phyloP scores from a whole-genome alignment of 306 rosid genomes.

The Cucumis hystrix region DNA sequence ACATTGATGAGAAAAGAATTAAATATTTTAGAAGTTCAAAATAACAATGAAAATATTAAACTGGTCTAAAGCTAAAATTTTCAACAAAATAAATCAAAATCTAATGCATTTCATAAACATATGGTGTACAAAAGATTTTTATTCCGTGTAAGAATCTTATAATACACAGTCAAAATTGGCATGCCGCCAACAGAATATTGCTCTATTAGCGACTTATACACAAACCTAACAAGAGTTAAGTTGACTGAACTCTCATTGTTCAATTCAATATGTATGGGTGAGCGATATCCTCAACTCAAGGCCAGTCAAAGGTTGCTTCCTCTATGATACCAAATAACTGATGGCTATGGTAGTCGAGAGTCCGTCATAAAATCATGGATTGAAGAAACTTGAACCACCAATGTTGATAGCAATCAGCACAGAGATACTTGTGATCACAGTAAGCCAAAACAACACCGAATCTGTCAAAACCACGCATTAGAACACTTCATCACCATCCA shows the following conservation, averaged over 20 bases:
- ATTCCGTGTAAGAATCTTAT: background rate
- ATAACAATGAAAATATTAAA: no score
- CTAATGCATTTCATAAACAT: no score
- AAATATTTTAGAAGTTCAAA: no score
- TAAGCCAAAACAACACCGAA: conserved; percentile 63
- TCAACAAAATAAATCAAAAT: no score
- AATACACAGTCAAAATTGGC: conserved; percentile 8
- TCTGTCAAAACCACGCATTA: conserved; percentile 24
- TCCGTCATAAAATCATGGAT: conserved; percentile 34
- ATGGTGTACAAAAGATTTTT: no score
- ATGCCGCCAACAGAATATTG: conserved; percentile 3
- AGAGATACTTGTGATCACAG: conserved; percentile 59
- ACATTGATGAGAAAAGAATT: no score
- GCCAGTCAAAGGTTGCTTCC: background rate
- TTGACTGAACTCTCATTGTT: background rate
- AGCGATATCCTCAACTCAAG: background rate
- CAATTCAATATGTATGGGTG: background rate
- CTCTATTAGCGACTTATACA: background rate
- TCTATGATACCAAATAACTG: background rate
- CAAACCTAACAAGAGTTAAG: background rate
- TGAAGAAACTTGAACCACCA: conserved; percentile 80
- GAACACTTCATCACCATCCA: background rate
- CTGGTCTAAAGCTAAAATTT: no score
- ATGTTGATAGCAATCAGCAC: conserved; percentile 58
- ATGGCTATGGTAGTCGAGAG: background rate